Percentiles rank a stretch among this genome's conserved stretches.
Conservation (phyloP, 2,329 filamentous ascomycete species). For the Mycosphaerella sp. region DNA sequence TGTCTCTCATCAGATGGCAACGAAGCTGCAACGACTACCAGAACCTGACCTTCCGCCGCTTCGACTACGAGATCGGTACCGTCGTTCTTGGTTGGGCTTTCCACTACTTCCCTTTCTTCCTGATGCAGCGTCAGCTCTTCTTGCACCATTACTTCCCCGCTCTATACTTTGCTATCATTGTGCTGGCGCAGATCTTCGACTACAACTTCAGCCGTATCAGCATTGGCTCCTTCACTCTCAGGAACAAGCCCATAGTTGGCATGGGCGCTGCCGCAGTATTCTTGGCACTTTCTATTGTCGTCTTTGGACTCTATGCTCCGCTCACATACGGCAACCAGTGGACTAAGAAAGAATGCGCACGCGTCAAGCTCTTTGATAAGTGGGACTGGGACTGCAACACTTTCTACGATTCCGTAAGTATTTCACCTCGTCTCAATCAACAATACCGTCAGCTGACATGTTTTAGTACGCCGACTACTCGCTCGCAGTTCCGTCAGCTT, state of each 20-base stretch:
- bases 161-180: conserved; percentile 87
- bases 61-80: conserved; percentile 92
- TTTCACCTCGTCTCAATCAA: neutral
- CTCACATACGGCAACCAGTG: conserved; percentile 89
- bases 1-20: conserved; percentile 89
- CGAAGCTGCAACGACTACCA: conserved; percentile 83
- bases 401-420: conserved; percentile 78
- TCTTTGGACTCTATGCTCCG: conserved; percentile 80
- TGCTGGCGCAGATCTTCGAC: conserved; percentile 83
- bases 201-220: conserved; percentile 69
- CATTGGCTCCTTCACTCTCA: conserved; percentile 43
- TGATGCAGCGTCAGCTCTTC: conserved; percentile 98
- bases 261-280: conserved; percentile 67
- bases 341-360: conserved; percentile 82
- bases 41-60: conserved; percentile 80
- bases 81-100: conserved; percentile 91
- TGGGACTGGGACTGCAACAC: conserved; percentile 99
- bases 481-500: conserved; percentile 20
- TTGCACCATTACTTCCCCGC: conserved; percentile 98
- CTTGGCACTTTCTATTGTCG: conserved; percentile 64
- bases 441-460: neutral
- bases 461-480: conserved; percentile 33
- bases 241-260: conserved; percentile 65
- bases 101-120: conserved; percentile 98
- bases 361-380: conserved; percentile 74